Evolutionary conservation across 257 asterid species (phyloP), one percentile per base, ranked within the genome.

Genomic region (Mitragyna speciosa): DNA sequence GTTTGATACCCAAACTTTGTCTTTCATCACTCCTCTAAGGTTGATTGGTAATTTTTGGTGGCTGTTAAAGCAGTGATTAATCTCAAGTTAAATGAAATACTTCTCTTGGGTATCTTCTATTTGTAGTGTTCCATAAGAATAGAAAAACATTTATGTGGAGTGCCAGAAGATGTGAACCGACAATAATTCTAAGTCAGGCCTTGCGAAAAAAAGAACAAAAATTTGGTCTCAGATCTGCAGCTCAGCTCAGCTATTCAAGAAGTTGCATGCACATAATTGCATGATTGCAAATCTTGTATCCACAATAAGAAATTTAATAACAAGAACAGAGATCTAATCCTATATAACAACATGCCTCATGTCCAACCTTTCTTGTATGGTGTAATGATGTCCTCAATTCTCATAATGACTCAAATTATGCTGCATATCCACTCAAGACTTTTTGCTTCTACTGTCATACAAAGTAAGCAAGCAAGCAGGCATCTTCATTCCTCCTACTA

Each of bases 361-460:
- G 41, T 76, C 64, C 8, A 26, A 20, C 31, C 51, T 30, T 74
- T 76, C 28, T 19, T 61, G 15, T 22, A 26, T 15, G 47, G 17
- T 76, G 72, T 65, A 59, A 74, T 61, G 72, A 76, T 76, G 58
- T 39, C 80, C 41, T 78, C 67, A 49, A 69, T 51, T 41, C 36
- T 26, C 47, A 45, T 78, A 51, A 67, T 68, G 56, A 31, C 67
- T 33, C 66, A 70, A 54, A 80, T 79, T 70, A 74, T 77, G 81
- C 67, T 54, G 76, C 71, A 82, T 83, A 84, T 80, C 66, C 84
- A 76, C 36, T 73, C 26, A 75, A 76, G 45, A 26, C 11, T 74
- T 77, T 80, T 54, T 77, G 28, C 64, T 72, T 73, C 41, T 63
- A 43, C 70, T 69, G 49, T 79, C 82, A 83, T 68, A 52, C 14